Evolutionary conservation across 2,329 filamentous ascomycete species (phyloP).

Genomic region (Venturia pyrina): DNA sequence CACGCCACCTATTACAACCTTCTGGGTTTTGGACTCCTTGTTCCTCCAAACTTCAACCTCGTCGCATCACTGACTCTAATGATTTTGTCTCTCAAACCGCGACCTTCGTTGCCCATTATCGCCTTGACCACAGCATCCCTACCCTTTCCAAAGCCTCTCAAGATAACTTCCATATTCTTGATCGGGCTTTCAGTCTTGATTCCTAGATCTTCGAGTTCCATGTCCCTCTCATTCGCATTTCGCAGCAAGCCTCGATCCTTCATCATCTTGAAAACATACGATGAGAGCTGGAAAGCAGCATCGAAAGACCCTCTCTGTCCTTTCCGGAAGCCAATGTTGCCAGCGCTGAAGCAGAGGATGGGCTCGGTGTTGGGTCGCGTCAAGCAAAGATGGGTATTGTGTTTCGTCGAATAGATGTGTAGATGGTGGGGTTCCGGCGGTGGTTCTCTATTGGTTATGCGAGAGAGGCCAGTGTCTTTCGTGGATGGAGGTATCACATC

Average conservation of each 20-base stretch:
- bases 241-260: conserved; percentile 69
- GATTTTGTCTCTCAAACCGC: conserved; percentile 63
- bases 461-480: neutral
- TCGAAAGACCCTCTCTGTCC: conserved; percentile 73
- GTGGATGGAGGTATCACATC: neutral
- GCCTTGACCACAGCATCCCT: conserved; percentile 87
- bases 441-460: neutral
- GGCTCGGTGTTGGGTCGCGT: conserved; percentile 71
- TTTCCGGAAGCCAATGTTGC: conserved; percentile 89
- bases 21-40: conserved; percentile 73
- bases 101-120: conserved; percentile 76
- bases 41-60: conserved; percentile 90
- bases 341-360: conserved; percentile 69
- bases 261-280: conserved; percentile 74
- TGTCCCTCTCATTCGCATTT: conserved; percentile 29
- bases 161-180: conserved; percentile 63
- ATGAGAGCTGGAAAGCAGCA: conserved; percentile 79
- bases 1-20: conserved; percentile 43
- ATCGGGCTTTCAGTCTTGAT: conserved; percentile 36
- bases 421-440: conserved; percentile 58
- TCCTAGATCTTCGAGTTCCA: neutral
- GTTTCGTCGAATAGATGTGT: conserved; percentile 77
- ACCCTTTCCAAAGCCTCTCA: conserved; percentile 78
- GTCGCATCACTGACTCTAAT: conserved; percentile 75
- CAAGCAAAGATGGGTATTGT: conserved; percentile 92